phyloP scores from a whole-genome alignment of 108 stramenopile genomes.

The Conticribra guillardii region DNA sequence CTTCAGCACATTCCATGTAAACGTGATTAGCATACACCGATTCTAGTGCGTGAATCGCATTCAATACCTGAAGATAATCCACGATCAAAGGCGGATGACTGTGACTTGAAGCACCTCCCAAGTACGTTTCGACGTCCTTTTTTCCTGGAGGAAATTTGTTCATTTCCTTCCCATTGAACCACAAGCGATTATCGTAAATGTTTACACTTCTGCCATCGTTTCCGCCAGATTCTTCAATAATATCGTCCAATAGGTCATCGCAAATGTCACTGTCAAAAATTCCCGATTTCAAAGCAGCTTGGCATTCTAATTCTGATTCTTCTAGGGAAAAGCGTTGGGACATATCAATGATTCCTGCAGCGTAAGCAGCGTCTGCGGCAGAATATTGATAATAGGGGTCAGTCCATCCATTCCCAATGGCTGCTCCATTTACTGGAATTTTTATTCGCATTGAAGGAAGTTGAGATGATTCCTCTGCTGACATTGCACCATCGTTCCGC shows the following conservation, averaged over 20 bases:
- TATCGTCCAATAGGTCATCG: constrained; percentile 75
- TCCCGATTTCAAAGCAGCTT: constrained; percentile 58
- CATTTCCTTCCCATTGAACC: constrained; percentile 42
- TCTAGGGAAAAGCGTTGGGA: constrained; percentile 75
- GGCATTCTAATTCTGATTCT: constrained; percentile 72
- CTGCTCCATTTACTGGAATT: constrained; percentile 62
- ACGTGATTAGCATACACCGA: constrained; percentile 61
- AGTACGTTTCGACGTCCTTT: constrained; percentile 83
- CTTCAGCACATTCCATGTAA: constrained; percentile 94
- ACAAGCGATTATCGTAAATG: constrained; percentile 74
- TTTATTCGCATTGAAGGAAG: constrained; percentile 39
- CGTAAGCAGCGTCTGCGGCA: constrained; percentile 87
- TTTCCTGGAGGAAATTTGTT: constrained; percentile 89
- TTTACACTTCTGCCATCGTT: constrained; percentile 54
- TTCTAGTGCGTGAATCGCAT: constrained; percentile 83
- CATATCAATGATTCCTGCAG: constrained; percentile 77
- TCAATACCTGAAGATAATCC: constrained; percentile 56
- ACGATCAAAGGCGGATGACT: constrained; percentile 38
- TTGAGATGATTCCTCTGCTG: constrained; percentile 24
- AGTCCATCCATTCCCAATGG: constrained; percentile 90
- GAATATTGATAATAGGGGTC: constrained; percentile 93
- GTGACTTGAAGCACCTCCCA: constrained; percentile 51
- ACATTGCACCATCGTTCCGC: constrained; percentile 56
- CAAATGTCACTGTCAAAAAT: constrained; percentile 57
- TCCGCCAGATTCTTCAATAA: constrained; percentile 67